Evolutionary conservation across 2,329 filamentous ascomycete species (phyloP).

Genomic region (Didymella lethalis): DNA sequence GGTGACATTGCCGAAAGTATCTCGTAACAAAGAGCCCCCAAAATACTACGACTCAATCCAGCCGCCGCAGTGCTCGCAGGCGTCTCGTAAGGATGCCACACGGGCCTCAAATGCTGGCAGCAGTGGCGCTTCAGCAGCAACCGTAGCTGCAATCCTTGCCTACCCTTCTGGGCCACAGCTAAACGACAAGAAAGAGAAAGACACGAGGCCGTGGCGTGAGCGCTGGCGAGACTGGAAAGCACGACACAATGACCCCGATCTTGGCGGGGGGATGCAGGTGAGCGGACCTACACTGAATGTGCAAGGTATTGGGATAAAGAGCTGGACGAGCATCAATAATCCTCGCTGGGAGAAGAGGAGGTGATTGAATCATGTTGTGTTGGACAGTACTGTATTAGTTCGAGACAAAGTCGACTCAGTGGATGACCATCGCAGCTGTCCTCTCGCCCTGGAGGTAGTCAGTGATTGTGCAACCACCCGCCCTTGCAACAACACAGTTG

Average conservation of each 20-base stretch:
- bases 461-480: not conserved
- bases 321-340: constrained; percentile 3
- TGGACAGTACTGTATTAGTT: not conserved
- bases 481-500: not conserved
- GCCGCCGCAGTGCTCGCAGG: constrained; percentile 1
- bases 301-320: not conserved
- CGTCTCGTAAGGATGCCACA: not conserved
- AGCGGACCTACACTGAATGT: constrained; percentile 8
- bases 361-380: not conserved
- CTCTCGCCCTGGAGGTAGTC: not conserved
- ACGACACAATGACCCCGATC: not conserved
- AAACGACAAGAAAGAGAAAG: not conserved
- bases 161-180: not conserved
- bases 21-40: not conserved
- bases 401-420: too few relatives aligned
- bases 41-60: constrained; percentile 11
- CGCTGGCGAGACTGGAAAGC: constrained; percentile 13
- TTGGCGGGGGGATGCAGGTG: not conserved
- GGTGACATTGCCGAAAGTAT: not conserved
- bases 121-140: constrained; percentile 4
- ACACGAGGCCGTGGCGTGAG: constrained; percentile 5
- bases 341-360: not conserved
- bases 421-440: not conserved
- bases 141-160: constrained; percentile 7
- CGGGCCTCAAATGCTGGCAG: not conserved